Conservation (phyloP, 208 protist species). For the Acanthamoeba culbertsoni region DNA sequence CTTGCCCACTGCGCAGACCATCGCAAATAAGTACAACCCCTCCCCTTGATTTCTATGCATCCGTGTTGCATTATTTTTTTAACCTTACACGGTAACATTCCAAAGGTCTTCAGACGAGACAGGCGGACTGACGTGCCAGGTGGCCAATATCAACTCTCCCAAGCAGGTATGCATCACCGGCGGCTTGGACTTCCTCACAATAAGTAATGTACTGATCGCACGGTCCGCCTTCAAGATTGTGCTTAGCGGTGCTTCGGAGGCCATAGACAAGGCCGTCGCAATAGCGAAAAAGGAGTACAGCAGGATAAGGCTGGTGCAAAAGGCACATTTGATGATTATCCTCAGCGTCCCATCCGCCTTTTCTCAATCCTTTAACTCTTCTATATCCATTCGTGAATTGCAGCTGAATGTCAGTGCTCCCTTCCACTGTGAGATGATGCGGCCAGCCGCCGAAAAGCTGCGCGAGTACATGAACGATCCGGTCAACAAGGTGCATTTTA, state of each 20-base stretch:
- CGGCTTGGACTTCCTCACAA: not conserved
- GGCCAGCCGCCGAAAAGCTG: not conserved
- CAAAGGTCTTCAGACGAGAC: not conserved
- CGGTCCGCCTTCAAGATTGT: not conserved
- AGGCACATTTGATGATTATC: not conserved
- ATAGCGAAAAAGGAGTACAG: not conserved
- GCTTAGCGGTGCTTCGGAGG: not conserved
- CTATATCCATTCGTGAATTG: not conserved
- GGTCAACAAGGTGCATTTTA: constrained; percentile 9
- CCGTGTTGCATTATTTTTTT: not conserved
- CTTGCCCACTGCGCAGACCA: not conserved
- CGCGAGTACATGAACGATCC: not conserved
- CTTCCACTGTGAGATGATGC: constrained; percentile 43
- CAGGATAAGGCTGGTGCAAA: not conserved
- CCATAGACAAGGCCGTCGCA: constrained; percentile 36
- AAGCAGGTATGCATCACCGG: not conserved
- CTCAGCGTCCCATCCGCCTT: not conserved
- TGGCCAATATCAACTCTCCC: constrained; percentile 57
- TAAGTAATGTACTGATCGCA: not conserved
- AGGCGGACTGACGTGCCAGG: not conserved
- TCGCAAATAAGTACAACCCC: not conserved
- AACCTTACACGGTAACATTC: not conserved
- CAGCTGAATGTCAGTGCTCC: constrained; percentile 33
- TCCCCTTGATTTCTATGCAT: not conserved
- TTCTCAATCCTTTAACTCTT: not conserved